Base-by-base conservation (phyloP, 2,329 filamentous ascomycete species). In the Didymella pinodella region DNA sequence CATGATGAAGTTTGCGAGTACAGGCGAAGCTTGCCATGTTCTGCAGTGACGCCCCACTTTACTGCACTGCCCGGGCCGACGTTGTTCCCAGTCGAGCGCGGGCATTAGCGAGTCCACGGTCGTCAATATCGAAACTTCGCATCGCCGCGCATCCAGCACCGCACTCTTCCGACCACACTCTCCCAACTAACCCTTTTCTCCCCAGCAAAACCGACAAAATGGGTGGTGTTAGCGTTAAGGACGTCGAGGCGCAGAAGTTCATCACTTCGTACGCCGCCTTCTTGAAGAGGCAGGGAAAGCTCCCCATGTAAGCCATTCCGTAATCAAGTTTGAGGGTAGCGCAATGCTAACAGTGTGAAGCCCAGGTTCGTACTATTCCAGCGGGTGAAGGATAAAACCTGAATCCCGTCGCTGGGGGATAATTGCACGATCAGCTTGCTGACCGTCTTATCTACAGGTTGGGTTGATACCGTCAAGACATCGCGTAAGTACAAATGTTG, bases 381-480 rank as follows among this genome's bases (percentile, higher is more conserved):
- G 61, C 70, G 68, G 71, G 69, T 73, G 69, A 75, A 69, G 66
- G 71, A 75, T 56, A 74, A 79, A 77, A 78, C 79, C 81, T 83
- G 81, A 83, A 83, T 83, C 81, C 80, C 81, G 81, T 83, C 78
- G 77, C 77, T 81, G 81, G 80, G 81, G 81, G 81, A 79, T 79
- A 76, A 73, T 69, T 68, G 62, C 61, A 67, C 62, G 63, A 59
- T 72, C 69, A 71, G 70, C 67, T 75, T 72, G 75, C 79, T 81
- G 76, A 81, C 78, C 66, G 65, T 59, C 66, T 75, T 76, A 78
- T 81, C 80, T 83, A 82, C 81, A 96, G 93, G 92, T 86, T 98
- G 94, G 94, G 94, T 97, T 82, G 95, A 99, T 82, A 97, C 94
- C 78, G 95, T 98, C 85, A 99, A 99, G 91, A 97, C 94, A 75